Conservation (phyloP, 2,329 filamentous ascomycete species). For the Exophiala bonariae region DNA sequence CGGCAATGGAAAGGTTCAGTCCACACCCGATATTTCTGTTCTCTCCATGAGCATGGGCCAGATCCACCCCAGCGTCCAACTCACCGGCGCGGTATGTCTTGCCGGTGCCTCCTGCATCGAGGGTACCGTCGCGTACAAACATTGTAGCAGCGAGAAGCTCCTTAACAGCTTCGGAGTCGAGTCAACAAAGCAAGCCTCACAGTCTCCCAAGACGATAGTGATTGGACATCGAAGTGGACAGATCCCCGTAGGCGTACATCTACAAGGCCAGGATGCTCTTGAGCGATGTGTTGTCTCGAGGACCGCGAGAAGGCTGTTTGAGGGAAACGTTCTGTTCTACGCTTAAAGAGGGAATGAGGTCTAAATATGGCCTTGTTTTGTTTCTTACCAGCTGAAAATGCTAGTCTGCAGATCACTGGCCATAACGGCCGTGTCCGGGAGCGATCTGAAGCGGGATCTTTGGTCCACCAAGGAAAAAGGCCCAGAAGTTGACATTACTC, state of each 20-base stretch:
- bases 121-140: slow-evolving; percentile 36
- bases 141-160: background rate
- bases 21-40: slow-evolving; percentile 37
- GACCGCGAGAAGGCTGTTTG: slow-evolving; percentile 4
- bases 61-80: slow-evolving; percentile 55
- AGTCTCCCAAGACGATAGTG: background rate
- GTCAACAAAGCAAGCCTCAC: background rate
- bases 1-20: background rate
- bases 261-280: background rate
- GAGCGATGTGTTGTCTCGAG: slow-evolving; percentile 1
- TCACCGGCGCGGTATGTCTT: slow-evolving; percentile 54
- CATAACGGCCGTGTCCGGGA: too few relatives aligned
- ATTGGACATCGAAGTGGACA: slow-evolving; percentile 4
- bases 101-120: slow-evolving; percentile 47
- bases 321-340: slow-evolving; percentile 5
- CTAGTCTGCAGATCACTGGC: too few relatives aligned
- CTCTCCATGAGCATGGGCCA: slow-evolving; percentile 55
- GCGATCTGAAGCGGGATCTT: too few relatives aligned
- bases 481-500: too few relatives aligned
- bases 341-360: background rate
- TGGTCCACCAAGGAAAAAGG: too few relatives aligned
- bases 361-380: too few relatives aligned
- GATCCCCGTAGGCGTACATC: slow-evolving; percentile 2
- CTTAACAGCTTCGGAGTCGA: background rate
- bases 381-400: too few relatives aligned